Percentiles rank a stretch among this genome's conserved stretches.
Evolutionary conservation across 345 rosid genomes (phyloP).

Genomic region (Nasturtium officinale): DNA sequence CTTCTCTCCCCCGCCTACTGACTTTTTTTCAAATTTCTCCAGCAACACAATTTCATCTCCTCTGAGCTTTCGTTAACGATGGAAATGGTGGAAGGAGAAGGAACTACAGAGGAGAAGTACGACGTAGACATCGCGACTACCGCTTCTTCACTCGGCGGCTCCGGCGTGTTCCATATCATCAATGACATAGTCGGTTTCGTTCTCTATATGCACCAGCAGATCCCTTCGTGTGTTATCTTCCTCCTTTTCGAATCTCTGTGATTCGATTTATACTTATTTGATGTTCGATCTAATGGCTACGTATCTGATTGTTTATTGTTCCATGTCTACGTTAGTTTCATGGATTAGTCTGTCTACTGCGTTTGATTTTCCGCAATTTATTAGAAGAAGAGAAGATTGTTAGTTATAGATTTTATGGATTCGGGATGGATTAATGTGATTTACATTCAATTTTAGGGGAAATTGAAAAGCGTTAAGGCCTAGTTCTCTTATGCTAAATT

Average conservation of each 20-base stretch:
- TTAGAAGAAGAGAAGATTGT: neutral
- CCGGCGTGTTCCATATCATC: conserved; percentile 63
- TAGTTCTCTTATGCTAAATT: neutral
- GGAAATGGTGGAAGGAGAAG: conserved; percentile 50
- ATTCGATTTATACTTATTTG: conserved; percentile 14
- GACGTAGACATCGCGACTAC: conserved; percentile 51
- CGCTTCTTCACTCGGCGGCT: conserved; percentile 52
- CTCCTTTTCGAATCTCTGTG: neutral
- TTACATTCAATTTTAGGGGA: conserved; percentile 3
- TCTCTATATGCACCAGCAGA: conserved; percentile 97
- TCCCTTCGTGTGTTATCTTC: conserved; percentile 66
- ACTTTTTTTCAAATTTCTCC: conserved; percentile 18
- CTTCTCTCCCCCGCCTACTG: conserved; percentile 26
- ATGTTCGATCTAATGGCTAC: conserved; percentile 15
- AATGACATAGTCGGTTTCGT: conserved; percentile 67
- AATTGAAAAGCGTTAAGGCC: conserved; percentile 3
- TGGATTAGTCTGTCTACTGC: neutral
- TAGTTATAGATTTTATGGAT: conserved; percentile 3
- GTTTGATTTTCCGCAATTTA: neutral
- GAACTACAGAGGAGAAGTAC: conserved; percentile 46
- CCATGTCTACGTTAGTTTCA: conserved; percentile 5
- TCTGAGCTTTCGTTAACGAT: conserved; percentile 12
- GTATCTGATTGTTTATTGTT: conserved; percentile 10
- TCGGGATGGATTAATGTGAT: neutral
- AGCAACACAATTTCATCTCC: conserved; percentile 5